A percentile compares a stretch with the other conserved stretches of the same genome.
phyloP scores from a whole-genome alignment of 2,329 filamentous ascomycete genomes.

The Penicillium sp. region DNA sequence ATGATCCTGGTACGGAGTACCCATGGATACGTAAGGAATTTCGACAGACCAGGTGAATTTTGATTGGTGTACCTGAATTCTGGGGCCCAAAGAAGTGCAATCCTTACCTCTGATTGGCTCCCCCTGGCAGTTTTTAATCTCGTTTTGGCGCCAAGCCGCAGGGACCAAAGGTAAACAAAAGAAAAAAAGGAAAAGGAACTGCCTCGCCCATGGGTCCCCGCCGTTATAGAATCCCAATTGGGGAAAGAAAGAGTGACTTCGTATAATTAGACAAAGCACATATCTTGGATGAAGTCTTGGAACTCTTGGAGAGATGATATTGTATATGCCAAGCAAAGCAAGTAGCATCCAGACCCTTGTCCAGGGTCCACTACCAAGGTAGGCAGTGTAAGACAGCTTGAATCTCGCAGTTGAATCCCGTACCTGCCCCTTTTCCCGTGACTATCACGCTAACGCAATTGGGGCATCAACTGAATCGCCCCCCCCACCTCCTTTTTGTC shows the following conservation, averaged over 20 bases:
- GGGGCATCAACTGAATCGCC: constrained; percentile 12
- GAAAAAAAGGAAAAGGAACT: constrained; percentile 14
- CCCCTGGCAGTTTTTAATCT: constrained; percentile 20
- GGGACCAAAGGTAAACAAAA: constrained; percentile 17
- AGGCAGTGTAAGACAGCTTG: constrained; percentile 6
- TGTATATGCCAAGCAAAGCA: constrained; percentile 1
- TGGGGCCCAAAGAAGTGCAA: background rate
- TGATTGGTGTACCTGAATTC: constrained; percentile 30
- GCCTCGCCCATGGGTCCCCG: background rate
- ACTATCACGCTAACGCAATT: constrained; percentile 6
- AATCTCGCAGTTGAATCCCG: background rate
- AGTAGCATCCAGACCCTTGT: constrained; percentile 1
- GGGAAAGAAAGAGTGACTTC: background rate
- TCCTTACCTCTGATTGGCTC: constrained; percentile 17
- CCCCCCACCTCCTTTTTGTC: constrained; percentile 8
- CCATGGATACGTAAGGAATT: constrained; percentile 18
- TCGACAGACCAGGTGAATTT: constrained; percentile 4
- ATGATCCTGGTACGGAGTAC: constrained; percentile 1
- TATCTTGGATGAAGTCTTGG: background rate
- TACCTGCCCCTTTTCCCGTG: constrained; percentile 7
- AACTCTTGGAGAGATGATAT: background rate
- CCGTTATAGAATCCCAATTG: background rate
- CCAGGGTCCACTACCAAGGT: constrained; percentile 2
- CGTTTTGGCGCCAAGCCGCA: constrained; percentile 20
- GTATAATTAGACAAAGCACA: background rate